These are phyloP conservation scores for Phialocephala sp. DNA, from an alignment of 2,329 filamentous ascomycete species.

Conservation along the genomic window DNA sequence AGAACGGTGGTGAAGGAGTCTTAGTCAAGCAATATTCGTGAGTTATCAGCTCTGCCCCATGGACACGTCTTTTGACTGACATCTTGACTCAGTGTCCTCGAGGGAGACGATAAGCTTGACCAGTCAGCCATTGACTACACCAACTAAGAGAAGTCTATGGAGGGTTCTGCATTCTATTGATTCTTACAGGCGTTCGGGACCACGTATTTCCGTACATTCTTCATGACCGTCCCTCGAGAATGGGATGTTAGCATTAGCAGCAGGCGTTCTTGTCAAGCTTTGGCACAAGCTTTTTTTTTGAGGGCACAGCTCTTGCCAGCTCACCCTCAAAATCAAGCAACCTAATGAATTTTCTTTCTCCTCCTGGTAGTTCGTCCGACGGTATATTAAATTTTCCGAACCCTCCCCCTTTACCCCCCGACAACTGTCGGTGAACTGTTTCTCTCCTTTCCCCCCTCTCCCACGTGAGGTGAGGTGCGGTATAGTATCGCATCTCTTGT, in stretches of 20 bases:
- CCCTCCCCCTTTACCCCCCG: too few species aligned
- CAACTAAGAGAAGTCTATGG: slow-evolving; percentile 20
- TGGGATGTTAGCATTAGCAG: slow-evolving; percentile 22
- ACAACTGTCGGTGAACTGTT: not conserved
- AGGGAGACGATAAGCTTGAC: slow-evolving; percentile 43
- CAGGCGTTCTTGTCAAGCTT: slow-evolving; percentile 24
- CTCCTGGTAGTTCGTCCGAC: not conserved
- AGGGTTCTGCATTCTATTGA: not conserved
- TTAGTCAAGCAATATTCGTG: slow-evolving; percentile 93
- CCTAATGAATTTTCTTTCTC: not conserved
- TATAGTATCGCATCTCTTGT: not conserved
- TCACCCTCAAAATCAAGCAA: not conserved
- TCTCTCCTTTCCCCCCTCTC: not conserved
- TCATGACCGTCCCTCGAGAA: not conserved
- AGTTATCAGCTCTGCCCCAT: slow-evolving; percentile 48
- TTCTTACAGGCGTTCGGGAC: not conserved
- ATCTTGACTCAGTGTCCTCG: slow-evolving; percentile 37
- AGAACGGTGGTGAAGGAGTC: slow-evolving; percentile 90
- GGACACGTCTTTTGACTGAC: slow-evolving; percentile 8
- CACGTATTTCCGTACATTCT: not conserved
- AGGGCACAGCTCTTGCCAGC: not conserved
- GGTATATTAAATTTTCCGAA: not conserved
- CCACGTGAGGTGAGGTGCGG: too few species aligned
- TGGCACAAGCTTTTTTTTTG: slow-evolving; percentile 4
- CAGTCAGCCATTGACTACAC: slow-evolving; percentile 40